Evolutionary conservation across 495 filamentous ascomycete species (phyloP), one percentile per base, ranked within the genome.

Genomic region (Amphirosellinia nigrospora): DNA sequence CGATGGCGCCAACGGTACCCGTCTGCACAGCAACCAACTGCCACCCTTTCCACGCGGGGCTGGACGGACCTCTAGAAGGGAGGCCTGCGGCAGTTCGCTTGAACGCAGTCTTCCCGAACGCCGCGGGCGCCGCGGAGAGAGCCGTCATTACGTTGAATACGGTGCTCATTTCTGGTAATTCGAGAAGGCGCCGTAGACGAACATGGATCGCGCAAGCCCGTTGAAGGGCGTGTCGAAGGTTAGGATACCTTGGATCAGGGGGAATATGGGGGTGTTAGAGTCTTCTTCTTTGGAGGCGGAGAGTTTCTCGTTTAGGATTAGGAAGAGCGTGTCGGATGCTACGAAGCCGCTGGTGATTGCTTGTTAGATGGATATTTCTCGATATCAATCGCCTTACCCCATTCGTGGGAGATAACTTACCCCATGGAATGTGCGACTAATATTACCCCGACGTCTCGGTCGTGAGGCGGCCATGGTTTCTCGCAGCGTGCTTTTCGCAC

Each of bases 191-290:
- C 92, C 92, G 76, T 98, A 92, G 15, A 96, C 94, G 21, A 98
- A 90, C 43, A 98, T 93, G 23, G 91, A 90, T 1, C 94, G 92
- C 3, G 93, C 89, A 66, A 99, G 93, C 4, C 96, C 94, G 28
- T 98, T 87, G 74, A 90, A 97, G 0, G 96, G 96, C 0, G 96
- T 99, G 80, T 99, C 96, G 75, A 98, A 97, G 39, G 95, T 91
- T 36, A 98, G 86, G 64, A 98, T 84, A 61, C 93, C 96, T 74
- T 92, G 90, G 66, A 99, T 87, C 50, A 86, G 82, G 5, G 89
- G 89, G 74, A 91, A 91, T 61, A 87, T 84, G 36, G 85, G 79
- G 10, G 63, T 60, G n/a, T 70, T 19, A 6, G 36, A 19, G 4
- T 46, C 43, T 11, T 71, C 16, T 10, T 61, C 7, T n/a, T n/a